These are phyloP conservation scores for Calonectria leucothoes DNA, from an alignment of 2,329 filamentous ascomycete species.

Conservation along the genomic window DNA sequence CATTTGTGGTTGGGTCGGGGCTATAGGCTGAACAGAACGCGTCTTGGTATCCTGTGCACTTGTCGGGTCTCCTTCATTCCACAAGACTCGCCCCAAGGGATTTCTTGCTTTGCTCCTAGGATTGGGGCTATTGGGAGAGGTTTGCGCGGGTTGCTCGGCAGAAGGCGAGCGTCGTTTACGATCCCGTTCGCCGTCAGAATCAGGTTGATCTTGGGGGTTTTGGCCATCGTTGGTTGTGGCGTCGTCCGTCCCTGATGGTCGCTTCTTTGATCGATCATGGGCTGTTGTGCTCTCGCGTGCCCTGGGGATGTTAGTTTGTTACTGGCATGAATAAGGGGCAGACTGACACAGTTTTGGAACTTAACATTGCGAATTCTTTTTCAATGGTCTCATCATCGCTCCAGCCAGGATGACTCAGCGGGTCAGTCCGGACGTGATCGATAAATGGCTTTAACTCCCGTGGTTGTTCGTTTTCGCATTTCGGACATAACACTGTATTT, in stretches of 20 bases:
- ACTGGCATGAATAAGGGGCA: background rate
- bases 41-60: background rate
- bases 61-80: conserved; percentile 37
- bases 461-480: background rate
- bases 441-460: background rate
- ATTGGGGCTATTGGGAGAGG: background rate
- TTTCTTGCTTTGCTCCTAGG: conserved; percentile 17
- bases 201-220: background rate
- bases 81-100: conserved; percentile 36
- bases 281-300: background rate
- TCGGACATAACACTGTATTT: background rate
- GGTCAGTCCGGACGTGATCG: background rate
- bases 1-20: background rate
- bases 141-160: background rate
- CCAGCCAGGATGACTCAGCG: background rate
- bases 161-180: conserved; percentile 9
- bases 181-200: background rate
- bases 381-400: background rate
- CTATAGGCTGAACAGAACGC: background rate
- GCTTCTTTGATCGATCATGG: background rate
- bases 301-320: background rate
- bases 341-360: background rate
- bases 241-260: background rate
- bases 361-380: background rate
- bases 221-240: background rate